Evolutionary conservation across 129 eudicot genomes (phyloP).

Genomic region (Cynara cardunculus): DNA sequence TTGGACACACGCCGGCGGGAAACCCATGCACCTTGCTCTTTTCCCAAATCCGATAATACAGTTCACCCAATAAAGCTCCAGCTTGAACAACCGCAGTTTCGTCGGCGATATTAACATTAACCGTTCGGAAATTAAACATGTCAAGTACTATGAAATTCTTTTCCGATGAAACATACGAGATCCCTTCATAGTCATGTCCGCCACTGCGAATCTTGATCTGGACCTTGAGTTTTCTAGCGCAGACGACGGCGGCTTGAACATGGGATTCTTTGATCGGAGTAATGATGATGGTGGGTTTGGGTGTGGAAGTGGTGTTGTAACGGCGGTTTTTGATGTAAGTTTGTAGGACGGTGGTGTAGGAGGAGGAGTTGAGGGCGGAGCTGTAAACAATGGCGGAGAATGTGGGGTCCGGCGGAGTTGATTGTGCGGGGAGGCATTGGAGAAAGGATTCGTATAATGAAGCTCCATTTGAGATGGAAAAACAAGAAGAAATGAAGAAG

Average conservation of each 20-base stretch:
- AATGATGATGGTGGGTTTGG: slow-evolving; percentile 43
- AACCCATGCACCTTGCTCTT: slow-evolving; percentile 33
- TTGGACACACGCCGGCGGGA: slow-evolving; percentile 33
- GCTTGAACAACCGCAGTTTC: slow-evolving; percentile 23
- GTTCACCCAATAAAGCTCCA: slow-evolving; percentile 30
- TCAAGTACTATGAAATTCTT: slow-evolving; percentile 25
- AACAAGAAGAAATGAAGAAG: background rate
- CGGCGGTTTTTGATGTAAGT: slow-evolving; percentile 45
- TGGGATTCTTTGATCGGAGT: slow-evolving; percentile 38
- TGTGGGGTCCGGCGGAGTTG: slow-evolving; percentile 26
- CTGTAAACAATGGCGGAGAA: slow-evolving; percentile 36
- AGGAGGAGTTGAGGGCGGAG: slow-evolving; percentile 18
- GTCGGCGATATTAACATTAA: slow-evolving; percentile 2
- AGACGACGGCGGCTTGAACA: slow-evolving; percentile 39
- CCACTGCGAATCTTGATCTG: slow-evolving; percentile 38
- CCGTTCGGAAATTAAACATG: slow-evolving; percentile 22
- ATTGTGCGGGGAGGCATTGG: slow-evolving; percentile 20
- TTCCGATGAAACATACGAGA: slow-evolving; percentile 22
- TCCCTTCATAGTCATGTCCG: slow-evolving; percentile 31
- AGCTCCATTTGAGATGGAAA: slow-evolving; percentile 3
- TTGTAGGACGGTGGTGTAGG: slow-evolving; percentile 34
- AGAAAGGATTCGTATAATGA: slow-evolving; percentile 24
- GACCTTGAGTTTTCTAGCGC: slow-evolving; percentile 31
- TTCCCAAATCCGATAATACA: slow-evolving; percentile 28
- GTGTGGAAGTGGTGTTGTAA: slow-evolving; percentile 36